Percentiles rank a stretch among this genome's conserved stretches.
Evolutionary conservation across 805 yeast genomes (phyloP).

Genomic region (Saccharomycopsis javanensis): DNA sequence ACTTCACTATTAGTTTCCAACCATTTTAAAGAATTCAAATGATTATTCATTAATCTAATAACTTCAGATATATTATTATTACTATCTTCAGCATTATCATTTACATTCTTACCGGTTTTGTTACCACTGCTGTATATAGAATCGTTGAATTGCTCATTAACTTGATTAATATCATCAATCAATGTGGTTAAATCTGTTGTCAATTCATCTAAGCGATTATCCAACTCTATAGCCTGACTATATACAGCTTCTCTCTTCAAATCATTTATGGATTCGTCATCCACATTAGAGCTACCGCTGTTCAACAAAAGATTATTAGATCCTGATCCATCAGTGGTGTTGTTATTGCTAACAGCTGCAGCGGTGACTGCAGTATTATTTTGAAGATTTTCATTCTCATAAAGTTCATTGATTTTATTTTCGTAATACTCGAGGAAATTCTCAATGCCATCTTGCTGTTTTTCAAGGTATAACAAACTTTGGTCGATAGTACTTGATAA

Average conservation of each 20-base stretch:
- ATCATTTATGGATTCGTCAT: conserved; percentile 43
- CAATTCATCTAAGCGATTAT: conserved; percentile 67
- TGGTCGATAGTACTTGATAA: conserved; percentile 82
- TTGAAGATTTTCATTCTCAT: conserved; percentile 22
- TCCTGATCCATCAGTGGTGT: background rate
- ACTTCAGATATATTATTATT: conserved; percentile 54
- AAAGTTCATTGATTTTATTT: conserved; percentile 44
- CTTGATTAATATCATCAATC: conserved; percentile 73
- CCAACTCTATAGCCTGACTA: conserved; percentile 73
- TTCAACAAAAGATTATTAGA: conserved; percentile 5
- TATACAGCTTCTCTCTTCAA: conserved; percentile 86
- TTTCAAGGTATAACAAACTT: conserved; percentile 72
- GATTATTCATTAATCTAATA: conserved; percentile 75
- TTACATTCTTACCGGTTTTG: conserved; percentile 26
- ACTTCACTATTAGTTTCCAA: conserved; percentile 64
- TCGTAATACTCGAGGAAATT: conserved; percentile 75
- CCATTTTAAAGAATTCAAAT: conserved; percentile 81
- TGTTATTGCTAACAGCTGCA: conserved; percentile 23
- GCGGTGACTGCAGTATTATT: conserved; percentile 29
- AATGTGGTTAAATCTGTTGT: conserved; percentile 68
- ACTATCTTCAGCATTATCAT: conserved; percentile 27
- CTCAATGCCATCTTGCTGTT: conserved; percentile 89
- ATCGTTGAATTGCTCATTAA: conserved; percentile 70
- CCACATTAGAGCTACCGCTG: conserved; percentile 21
- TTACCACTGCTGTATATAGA: conserved; percentile 32